Conservation (phyloP, 805 yeast genomes). For the Hanseniaspora vineae region DNA sequence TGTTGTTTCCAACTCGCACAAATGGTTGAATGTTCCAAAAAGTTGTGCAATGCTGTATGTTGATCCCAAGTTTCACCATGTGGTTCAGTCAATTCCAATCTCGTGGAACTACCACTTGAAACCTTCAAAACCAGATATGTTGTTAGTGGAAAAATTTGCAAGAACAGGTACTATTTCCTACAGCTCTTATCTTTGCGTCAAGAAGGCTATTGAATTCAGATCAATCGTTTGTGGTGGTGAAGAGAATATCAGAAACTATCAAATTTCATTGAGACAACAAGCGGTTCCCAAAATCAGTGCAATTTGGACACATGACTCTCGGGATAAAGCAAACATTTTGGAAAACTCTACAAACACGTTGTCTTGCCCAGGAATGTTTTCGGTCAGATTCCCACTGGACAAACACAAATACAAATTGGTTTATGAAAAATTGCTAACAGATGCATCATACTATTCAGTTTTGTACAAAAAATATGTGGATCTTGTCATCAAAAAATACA, state of each 20-base stretch:
- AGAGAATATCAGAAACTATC: slow-evolving; percentile 35
- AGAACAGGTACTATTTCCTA: slow-evolving; percentile 39
- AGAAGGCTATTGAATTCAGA: slow-evolving; percentile 42
- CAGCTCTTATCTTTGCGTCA: slow-evolving; percentile 29
- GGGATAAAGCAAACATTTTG: slow-evolving; percentile 18
- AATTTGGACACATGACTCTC: slow-evolving; percentile 22
- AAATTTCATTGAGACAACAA: slow-evolving; percentile 29
- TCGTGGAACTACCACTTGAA: slow-evolving; percentile 27
- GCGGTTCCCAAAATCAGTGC: slow-evolving; percentile 27
- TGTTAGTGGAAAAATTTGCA: slow-evolving; percentile 29
- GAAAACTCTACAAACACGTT: slow-evolving; percentile 11
- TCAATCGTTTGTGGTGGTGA: slow-evolving; percentile 42
- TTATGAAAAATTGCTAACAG: slow-evolving; percentile 9
- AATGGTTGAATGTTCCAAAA: slow-evolving; percentile 51
- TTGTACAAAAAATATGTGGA: slow-evolving; percentile 12
- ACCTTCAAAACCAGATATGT: slow-evolving; percentile 2
- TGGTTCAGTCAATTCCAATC: slow-evolving; percentile 45
- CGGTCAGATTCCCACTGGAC: slow-evolving; percentile 34
- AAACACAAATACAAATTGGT: slow-evolving; percentile 15
- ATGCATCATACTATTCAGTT: slow-evolving; percentile 7
- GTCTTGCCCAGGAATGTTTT: slow-evolving; percentile 13
- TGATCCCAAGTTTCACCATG: slow-evolving; percentile 34
- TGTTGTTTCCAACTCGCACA: slow-evolving; percentile 50
- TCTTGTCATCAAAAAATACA: slow-evolving; percentile 18
- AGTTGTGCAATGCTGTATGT: slow-evolving; percentile 50